Percentiles rank a stretch among this genome's conserved stretches.
Conservation (phyloP, 2,329 filamentous ascomycete species). For the Lachnum nothofagi region DNA sequence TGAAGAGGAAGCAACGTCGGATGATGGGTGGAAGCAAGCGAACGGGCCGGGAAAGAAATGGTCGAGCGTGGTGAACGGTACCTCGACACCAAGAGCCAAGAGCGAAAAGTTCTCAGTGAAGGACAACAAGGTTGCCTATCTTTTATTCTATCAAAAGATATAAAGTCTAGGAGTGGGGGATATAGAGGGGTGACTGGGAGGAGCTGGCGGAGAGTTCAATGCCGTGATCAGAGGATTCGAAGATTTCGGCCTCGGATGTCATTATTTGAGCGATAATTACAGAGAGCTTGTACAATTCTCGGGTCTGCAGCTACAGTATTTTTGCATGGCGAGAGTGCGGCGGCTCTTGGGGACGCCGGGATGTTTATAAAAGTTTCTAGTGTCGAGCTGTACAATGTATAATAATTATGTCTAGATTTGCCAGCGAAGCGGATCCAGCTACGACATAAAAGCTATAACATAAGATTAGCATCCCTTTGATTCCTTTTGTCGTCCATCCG, state of each 20-base stretch:
- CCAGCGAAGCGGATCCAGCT: slow-evolving; percentile 10
- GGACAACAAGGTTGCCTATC: slow-evolving; percentile 95
- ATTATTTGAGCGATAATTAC: background rate
- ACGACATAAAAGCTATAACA: slow-evolving; percentile 16
- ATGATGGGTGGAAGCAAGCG: slow-evolving; percentile 81
- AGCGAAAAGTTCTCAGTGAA: slow-evolving; percentile 59
- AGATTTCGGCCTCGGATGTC: background rate
- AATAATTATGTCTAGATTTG: slow-evolving; percentile 17
- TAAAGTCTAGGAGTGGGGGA: slow-evolving; percentile 13
- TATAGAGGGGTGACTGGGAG: background rate
- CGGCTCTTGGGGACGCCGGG: slow-evolving; percentile 15
- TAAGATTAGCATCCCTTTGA: too few species aligned
- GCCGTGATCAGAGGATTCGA: too few species aligned
- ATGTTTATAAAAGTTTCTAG: slow-evolving; percentile 17
- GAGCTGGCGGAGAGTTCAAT: background rate
- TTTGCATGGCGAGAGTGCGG: slow-evolving; percentile 19
- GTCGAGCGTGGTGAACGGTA: slow-evolving; percentile 64
- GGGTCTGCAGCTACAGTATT: slow-evolving; percentile 12
- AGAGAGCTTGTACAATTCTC: slow-evolving; percentile 15
- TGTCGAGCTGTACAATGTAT: slow-evolving; percentile 20
- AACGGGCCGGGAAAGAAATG: slow-evolving; percentile 70
- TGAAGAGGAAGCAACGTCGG: slow-evolving; percentile 63
- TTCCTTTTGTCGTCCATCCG: too few species aligned
- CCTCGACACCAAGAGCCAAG: slow-evolving; percentile 51
- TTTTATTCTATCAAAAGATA: slow-evolving; percentile 78